Percentiles rank a stretch among this genome's conserved stretches.
Evolutionary conservation across 495 filamentous ascomycete genomes (phyloP).

Genomic region (Penicillium fimorum): DNA sequence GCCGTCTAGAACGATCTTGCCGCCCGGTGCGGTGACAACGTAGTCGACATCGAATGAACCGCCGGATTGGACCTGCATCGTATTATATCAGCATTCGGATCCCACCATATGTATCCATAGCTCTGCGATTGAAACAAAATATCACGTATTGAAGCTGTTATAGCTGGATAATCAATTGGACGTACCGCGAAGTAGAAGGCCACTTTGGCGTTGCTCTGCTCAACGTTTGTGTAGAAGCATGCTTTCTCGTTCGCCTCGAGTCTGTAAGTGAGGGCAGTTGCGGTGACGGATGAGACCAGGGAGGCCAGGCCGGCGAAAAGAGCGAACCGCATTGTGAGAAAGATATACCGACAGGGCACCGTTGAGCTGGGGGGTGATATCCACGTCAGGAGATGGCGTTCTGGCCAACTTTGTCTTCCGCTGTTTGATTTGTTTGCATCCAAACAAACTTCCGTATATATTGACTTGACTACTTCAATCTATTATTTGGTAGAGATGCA

Average conservation of each 20-base stretch:
- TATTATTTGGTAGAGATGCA: background rate
- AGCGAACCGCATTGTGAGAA: slow-evolving; percentile 40
- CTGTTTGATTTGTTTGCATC: slow-evolving; percentile 45
- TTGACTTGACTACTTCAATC: background rate
- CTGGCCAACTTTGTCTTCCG: slow-evolving; percentile 37
- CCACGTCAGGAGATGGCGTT: slow-evolving; percentile 33
- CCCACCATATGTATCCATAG: background rate
- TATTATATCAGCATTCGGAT: slow-evolving; percentile 6
- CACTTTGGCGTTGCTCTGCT: slow-evolving; percentile 72
- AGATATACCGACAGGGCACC: slow-evolving; percentile 4
- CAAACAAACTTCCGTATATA: slow-evolving; percentile 17
- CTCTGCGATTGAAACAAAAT: too few relatives aligned
- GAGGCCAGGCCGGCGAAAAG: slow-evolving; percentile 59
- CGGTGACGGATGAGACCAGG: slow-evolving; percentile 57
- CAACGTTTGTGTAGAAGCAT: slow-evolving; percentile 85
- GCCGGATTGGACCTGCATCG: slow-evolving; percentile 82
- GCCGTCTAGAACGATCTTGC: slow-evolving; percentile 81
- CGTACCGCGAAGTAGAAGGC: slow-evolving; percentile 98
- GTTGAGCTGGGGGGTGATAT: slow-evolving; percentile 9
- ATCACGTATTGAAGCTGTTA: background rate
- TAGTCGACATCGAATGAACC: slow-evolving; percentile 97
- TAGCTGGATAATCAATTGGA: slow-evolving; percentile 12
- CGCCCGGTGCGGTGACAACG: slow-evolving; percentile 76
- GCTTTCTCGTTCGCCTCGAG: slow-evolving; percentile 86
- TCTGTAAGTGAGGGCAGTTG: slow-evolving; percentile 94